phyloP scores from a whole-genome alignment of 2,329 filamentous ascomycete species.

The Arthrinium puccinioides region DNA sequence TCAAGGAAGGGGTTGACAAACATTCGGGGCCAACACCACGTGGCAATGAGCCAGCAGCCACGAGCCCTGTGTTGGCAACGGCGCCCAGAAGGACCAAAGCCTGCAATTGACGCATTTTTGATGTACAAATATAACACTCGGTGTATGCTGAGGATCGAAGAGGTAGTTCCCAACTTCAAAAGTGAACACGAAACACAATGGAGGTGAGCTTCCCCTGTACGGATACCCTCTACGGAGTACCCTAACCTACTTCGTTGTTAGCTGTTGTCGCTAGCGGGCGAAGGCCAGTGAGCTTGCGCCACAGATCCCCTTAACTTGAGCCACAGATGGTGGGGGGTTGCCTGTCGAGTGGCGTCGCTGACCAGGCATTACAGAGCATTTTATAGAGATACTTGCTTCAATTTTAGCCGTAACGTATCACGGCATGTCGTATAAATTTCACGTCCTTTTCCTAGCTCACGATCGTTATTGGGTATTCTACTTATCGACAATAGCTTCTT shows the following conservation, averaged over 20 bases:
- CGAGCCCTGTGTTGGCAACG: constrained; percentile 37
- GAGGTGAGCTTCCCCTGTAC: neutral
- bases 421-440: no score
- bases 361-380: no score
- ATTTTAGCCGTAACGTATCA: no score
- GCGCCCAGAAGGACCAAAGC: constrained; percentile 45
- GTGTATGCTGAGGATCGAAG: neutral
- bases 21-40: constrained; percentile 87
- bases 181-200: constrained; percentile 4
- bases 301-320: neutral
- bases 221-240: no score
- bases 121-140: constrained; percentile 2
- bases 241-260: no score
- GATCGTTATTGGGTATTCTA: no score
- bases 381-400: no score
- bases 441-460: no score
- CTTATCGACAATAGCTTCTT: no score
- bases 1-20: constrained; percentile 50
- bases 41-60: constrained; percentile 63
- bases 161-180: neutral
- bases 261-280: no score
- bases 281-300: neutral
- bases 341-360: no score
- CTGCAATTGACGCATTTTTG: constrained; percentile 40
- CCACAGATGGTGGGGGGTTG: no score